A percentile compares a stretch with the other conserved stretches of the same genome.
phyloP scores from a whole-genome alignment of 1,139 yeast species.

The Lodderomyces theae region DNA sequence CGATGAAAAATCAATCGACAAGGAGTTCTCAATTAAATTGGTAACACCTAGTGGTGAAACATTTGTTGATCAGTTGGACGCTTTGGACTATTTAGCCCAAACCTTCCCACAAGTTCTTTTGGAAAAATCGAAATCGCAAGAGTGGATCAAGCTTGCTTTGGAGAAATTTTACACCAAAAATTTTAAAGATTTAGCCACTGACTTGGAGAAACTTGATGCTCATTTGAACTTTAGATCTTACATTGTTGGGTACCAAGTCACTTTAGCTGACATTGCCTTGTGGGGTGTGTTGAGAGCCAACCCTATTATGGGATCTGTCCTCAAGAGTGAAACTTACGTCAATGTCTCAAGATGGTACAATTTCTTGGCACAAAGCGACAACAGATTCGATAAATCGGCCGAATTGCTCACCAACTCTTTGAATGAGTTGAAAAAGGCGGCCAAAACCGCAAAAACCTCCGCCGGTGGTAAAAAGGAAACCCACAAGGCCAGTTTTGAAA shows the following conservation, averaged over 20 bases:
- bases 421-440: conserved; percentile 67
- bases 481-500: conserved; percentile 90
- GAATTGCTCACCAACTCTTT: conserved; percentile 66
- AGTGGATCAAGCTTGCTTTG: conserved; percentile 71
- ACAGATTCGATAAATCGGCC: conserved; percentile 66
- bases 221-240: conserved; percentile 85
- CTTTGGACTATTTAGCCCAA: conserved; percentile 44
- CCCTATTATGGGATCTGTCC: conserved; percentile 85
- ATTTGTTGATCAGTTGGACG: conserved; percentile 42
- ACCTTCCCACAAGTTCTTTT: conserved; percentile 41
- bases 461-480: conserved; percentile 69
- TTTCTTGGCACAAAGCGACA: conserved; percentile 70
- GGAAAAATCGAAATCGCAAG: conserved; percentile 33
- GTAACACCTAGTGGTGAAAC: conserved; percentile 46
- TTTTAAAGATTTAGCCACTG: conserved; percentile 75
- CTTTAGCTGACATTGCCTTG: conserved; percentile 79
- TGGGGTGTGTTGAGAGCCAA: conserved; percentile 96
- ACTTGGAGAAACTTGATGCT: conserved; percentile 72
- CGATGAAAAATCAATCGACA: conserved; percentile 55
- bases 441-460: conserved; percentile 43
- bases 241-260: conserved; percentile 60
- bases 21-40: conserved; percentile 40
- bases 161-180: conserved; percentile 75
- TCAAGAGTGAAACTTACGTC: conserved; percentile 78
- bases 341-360: conserved; percentile 94